Percentiles rank a stretch among this genome's conserved stretches.
These are phyloP conservation scores for Didymella pinodella DNA, from an alignment of 2,329 filamentous ascomycete species.

Conservation along the genomic window DNA sequence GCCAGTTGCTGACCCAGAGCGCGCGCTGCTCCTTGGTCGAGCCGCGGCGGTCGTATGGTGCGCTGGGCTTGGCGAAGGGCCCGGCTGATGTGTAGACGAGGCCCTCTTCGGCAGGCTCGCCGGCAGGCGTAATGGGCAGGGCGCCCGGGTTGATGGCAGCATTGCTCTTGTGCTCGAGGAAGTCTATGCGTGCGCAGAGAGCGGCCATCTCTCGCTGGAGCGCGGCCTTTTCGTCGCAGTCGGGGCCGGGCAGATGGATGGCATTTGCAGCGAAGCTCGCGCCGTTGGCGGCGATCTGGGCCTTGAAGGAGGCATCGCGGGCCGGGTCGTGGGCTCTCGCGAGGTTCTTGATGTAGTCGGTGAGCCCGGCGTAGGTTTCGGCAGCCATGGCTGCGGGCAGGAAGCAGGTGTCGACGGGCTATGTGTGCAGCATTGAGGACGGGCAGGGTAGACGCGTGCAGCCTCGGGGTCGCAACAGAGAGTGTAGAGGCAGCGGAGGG, in stretches of 20 bases:
- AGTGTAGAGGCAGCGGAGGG: slow-evolving; percentile 8
- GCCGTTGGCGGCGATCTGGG: slow-evolving; percentile 59
- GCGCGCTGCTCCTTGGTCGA: slow-evolving; percentile 49
- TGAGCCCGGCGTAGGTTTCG: slow-evolving; percentile 50
- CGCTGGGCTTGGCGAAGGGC: slow-evolving; percentile 42
- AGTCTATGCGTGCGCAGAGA: slow-evolving; percentile 78
- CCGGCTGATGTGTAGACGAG: slow-evolving; percentile 59
- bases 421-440: slow-evolving; percentile 47
- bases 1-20: slow-evolving; percentile 60
- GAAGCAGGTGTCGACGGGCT: slow-evolving; percentile 38
- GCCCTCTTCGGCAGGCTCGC: slow-evolving; percentile 68
- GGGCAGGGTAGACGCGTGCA: slow-evolving; percentile 25
- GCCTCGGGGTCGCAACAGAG: slow-evolving; percentile 20
- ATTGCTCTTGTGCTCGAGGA: slow-evolving; percentile 80
- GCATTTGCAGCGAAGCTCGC: slow-evolving; percentile 59
- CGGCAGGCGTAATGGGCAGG: slow-evolving; percentile 79
- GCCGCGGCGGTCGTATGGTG: slow-evolving; percentile 41
- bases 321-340: slow-evolving; percentile 57
- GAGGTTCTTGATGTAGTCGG: slow-evolving; percentile 57
- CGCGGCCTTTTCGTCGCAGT: slow-evolving; percentile 76
- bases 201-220: slow-evolving; percentile 85
- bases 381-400: slow-evolving; percentile 43
- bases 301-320: slow-evolving; percentile 55
- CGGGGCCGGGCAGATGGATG: slow-evolving; percentile 78
- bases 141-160: slow-evolving; percentile 61